Evolutionary conservation across 139 green algal species (phyloP), one percentile per base, ranked within the genome.

Genomic region (Picochlorum sp.): DNA sequence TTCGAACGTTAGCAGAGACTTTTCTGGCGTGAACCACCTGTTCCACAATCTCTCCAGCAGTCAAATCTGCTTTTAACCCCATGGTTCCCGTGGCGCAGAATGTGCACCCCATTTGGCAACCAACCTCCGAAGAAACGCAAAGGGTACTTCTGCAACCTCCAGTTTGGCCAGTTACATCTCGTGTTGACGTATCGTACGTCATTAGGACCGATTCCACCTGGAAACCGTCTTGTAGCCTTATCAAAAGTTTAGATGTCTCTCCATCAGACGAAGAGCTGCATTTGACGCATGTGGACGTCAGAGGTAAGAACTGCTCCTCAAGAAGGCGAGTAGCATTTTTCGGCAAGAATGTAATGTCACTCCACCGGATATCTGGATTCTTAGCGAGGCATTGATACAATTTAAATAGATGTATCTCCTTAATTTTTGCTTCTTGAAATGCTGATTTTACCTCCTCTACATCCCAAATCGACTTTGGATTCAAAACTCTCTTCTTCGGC

Each of bases 11-110:
- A 14, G 44, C 18, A 14, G 61, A 49, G 16, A 14, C 25, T 4
- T 89, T 66, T 0, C 32, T 29, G 1, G 91, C 91, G 49, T 94
- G 82, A 37, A 94, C 72, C 32, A 96, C 75, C 76, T 98, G 91
- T 79, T 98, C 92, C 6, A 96, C 20, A 13, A 98, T 98, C 67
- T 98, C 92, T 0, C 85, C 91, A 2, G 80, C 70, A 7, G 72
- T 87, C 22, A 98, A 78, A 63, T 97, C 83, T 6, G 79, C 92
- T 33, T 77, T 87, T 13, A 95, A 68, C 9, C 87, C 86, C 85
- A 98, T 95, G 20, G 86, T 96, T 30, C 90, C 85, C 56, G 91
- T 98, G 0, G 92, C 92, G 55, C 92, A 98, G 58, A 98, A 98
- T 32, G 86, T 95, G 77, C 92, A 97, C 30, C 81, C 87, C 90